phyloP scores from a whole-genome alignment of 768 basidiomycete species.

The Rhodotorula toruloides region DNA sequence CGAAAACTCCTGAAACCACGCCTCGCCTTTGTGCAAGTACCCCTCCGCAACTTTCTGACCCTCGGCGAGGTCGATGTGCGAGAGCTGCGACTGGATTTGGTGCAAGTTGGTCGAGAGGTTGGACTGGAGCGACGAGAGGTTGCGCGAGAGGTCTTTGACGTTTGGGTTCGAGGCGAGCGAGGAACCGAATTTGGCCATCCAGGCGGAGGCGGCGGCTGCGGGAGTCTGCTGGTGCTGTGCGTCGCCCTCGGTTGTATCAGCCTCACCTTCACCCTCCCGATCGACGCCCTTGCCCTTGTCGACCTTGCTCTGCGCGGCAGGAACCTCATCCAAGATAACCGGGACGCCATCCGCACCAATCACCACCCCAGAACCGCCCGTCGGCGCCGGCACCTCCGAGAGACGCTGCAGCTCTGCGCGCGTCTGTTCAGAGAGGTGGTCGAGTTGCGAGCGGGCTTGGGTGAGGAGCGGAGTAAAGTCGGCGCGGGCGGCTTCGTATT shows the following conservation, averaged over 20 bases:
- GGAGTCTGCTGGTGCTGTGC: conserved; percentile 4
- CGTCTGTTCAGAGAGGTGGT: conserved; percentile 22
- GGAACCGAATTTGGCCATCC: conserved; percentile 22
- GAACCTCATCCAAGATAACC: conserved; percentile 20
- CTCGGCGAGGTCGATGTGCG: conserved; percentile 44
- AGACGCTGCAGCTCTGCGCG: conserved; percentile 33
- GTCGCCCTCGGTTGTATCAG: background rate
- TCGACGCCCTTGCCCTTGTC: conserved; percentile 40
- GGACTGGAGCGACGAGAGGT: conserved; percentile 29
- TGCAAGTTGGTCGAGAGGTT: conserved; percentile 29
- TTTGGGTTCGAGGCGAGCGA: conserved; percentile 25
- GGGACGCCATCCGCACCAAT: conserved; percentile 35
- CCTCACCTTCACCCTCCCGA: conserved; percentile 3
- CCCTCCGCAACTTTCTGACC: conserved; percentile 49
- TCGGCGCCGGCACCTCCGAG: conserved; percentile 1
- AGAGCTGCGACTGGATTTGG: conserved; percentile 42
- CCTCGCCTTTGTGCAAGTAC: conserved; percentile 48
- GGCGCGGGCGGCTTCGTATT: conserved; percentile 24
- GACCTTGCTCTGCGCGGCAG: background rate
- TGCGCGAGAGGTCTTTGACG: conserved; percentile 26
- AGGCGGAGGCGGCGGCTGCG: conserved; percentile 36
- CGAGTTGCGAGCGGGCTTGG: conserved; percentile 27
- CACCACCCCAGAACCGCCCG: conserved; percentile 6
- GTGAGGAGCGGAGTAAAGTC: conserved; percentile 35
- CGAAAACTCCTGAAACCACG: conserved; percentile 41